Conservation (phyloP, 768 basidiomycete species). For the Boletus bicolor region DNA sequence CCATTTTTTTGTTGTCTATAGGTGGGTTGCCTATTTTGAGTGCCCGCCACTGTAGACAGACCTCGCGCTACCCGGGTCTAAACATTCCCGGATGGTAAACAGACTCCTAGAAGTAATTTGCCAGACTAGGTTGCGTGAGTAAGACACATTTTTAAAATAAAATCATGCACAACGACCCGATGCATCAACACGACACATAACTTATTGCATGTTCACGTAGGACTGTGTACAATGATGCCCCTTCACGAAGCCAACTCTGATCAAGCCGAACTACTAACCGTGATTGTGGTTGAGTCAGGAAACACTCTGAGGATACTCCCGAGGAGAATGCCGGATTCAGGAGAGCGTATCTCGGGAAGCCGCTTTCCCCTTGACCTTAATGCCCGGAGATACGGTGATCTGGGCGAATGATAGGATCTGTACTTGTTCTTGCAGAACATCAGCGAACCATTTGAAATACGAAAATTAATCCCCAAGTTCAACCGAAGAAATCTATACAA, state of each 20-base stretch:
- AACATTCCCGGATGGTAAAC: neutral
- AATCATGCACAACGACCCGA: neutral
- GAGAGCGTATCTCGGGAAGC: neutral
- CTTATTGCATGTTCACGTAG: neutral
- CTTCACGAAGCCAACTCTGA: neutral
- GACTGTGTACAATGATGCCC: neutral
- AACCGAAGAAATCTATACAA: neutral
- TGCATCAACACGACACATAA: neutral
- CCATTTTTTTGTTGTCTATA: no score
- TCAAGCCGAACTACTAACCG: neutral
- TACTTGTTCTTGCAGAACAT: neutral
- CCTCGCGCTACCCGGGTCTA: neutral
- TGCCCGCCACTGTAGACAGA: neutral
- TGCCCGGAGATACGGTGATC: neutral
- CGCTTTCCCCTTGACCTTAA: neutral
- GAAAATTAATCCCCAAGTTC: neutral
- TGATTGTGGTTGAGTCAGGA: neutral
- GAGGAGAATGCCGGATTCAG: neutral
- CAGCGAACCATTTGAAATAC: neutral
- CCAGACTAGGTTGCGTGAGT: neutral
- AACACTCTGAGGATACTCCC: no score
- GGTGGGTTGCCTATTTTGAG: no score
- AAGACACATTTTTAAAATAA: neutral
- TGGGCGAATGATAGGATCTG: neutral
- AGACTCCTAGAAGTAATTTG: neutral